Conservation (phyloP, 2,329 filamentous ascomycete species). For the Monosporascus sp. region DNA sequence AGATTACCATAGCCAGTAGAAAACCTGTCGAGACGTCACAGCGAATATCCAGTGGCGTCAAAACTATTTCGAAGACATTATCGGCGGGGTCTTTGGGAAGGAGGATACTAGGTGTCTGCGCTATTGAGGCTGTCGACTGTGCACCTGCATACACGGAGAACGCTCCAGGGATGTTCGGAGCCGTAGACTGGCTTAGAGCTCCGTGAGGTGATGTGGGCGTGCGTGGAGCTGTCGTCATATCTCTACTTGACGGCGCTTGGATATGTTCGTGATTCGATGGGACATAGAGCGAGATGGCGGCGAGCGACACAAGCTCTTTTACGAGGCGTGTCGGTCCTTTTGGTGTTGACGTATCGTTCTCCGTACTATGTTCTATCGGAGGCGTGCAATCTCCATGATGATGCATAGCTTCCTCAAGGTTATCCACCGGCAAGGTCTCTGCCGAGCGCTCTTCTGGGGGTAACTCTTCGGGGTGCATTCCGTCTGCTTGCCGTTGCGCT, state of each 20-base stretch:
- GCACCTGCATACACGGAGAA: conserved; percentile 46
- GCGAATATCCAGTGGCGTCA: conserved; percentile 48
- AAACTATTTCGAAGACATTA: conserved; percentile 40
- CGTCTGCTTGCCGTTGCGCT: not conserved
- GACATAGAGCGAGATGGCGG: conserved; percentile 49
- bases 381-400: conserved; percentile 11
- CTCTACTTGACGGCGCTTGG: conserved; percentile 26
- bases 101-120: conserved; percentile 5
- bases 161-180: conserved; percentile 54
- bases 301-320: conserved; percentile 48
- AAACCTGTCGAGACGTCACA: conserved; percentile 55
- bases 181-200: conserved; percentile 25
- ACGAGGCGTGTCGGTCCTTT: conserved; percentile 49
- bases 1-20: conserved; percentile 45
- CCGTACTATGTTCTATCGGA: conserved; percentile 7
- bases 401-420: conserved; percentile 17
- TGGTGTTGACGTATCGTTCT: conserved; percentile 43
- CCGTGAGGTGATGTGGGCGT: not conserved
- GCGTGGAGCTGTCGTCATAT: conserved; percentile 4
- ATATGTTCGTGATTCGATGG: conserved; percentile 45
- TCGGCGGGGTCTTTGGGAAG: conserved; percentile 18
- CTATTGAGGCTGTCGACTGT: conserved; percentile 16
- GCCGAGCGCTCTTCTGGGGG: not conserved
- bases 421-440: conserved; percentile 9
- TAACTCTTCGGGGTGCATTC: not conserved